Conservation (phyloP, 331 rosid species). For the Pyracantha coccinea region DNA sequence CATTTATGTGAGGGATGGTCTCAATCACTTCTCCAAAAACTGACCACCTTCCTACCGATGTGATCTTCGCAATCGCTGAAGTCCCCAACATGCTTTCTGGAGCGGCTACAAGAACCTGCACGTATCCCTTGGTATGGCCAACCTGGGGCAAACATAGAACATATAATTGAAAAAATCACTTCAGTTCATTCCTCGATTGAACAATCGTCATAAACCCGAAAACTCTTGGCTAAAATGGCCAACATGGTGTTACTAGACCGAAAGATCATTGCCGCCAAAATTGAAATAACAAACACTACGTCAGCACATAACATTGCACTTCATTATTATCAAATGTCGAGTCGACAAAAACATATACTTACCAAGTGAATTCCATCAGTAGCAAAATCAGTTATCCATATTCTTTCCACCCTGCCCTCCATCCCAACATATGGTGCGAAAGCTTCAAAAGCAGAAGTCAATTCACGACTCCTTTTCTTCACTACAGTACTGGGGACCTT, state of each 20-base stretch:
- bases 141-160: slow-evolving; percentile 43
- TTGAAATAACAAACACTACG: not conserved
- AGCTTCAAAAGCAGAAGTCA: slow-evolving; percentile 84
- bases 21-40: slow-evolving; percentile 82
- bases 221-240: not conserved
- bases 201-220: not conserved
- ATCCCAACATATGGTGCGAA: slow-evolving; percentile 80
- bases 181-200: not conserved
- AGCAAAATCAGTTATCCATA: slow-evolving; percentile 93
- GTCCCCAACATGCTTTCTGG: slow-evolving; percentile 74
- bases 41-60: slow-evolving; percentile 88
- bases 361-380: slow-evolving; percentile 88
- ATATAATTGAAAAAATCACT: slow-evolving; percentile 9
- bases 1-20: slow-evolving; percentile 28
- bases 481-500: slow-evolving; percentile 84
- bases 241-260: not conserved
- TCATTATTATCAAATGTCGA: not conserved
- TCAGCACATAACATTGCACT: not conserved
- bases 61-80: slow-evolving; percentile 72
- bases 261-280: not conserved
- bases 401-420: slow-evolving; percentile 87
- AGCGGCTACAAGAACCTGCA: slow-evolving; percentile 78
- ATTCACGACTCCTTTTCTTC: slow-evolving; percentile 92
- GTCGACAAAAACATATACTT: slow-evolving; percentile 13
- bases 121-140: slow-evolving; percentile 92